These are phyloP conservation scores for Spizellomyces sp. DNA, from an alignment of 192 early-diverging fungal genomes.

Conservation along the genomic window DNA sequence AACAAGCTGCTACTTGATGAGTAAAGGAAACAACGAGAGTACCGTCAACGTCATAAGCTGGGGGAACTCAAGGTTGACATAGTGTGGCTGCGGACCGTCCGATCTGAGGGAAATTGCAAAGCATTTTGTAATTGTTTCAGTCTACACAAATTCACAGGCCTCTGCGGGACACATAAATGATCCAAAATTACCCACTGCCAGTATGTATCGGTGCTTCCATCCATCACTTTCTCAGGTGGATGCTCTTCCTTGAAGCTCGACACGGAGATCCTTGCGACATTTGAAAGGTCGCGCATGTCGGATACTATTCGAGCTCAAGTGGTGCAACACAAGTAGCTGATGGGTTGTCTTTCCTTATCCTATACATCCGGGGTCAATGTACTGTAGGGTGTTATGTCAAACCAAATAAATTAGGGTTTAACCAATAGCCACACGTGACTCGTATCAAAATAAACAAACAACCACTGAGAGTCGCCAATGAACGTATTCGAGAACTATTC, in stretches of 20 bases:
- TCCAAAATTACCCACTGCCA: constrained; percentile 68
- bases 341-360: too few species aligned
- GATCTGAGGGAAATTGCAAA: constrained; percentile 53
- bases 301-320: too few species aligned
- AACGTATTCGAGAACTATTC: too few species aligned
- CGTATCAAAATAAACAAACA: too few species aligned
- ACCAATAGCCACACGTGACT: too few species aligned
- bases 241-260: constrained; percentile 67
- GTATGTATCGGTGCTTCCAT: constrained; percentile 70
- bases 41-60: constrained; percentile 63
- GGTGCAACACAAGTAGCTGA: too few species aligned
- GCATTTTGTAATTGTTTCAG: not conserved
- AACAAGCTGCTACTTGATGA: not conserved
- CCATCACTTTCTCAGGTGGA: constrained; percentile 65
- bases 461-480: too few species aligned
- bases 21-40: not conserved
- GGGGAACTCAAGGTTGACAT: constrained; percentile 72
- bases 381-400: too few species aligned
- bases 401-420: too few species aligned
- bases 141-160: not conserved
- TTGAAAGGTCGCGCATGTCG: constrained; percentile 62
- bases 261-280: constrained; percentile 65
- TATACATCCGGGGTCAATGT: too few species aligned
- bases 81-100: constrained; percentile 74
- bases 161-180: not conserved